A percentile compares a stretch with the other conserved stretches of the same genome.
Conservation (phyloP, 805 yeast species). For the Sugiyamaella marilandica region DNA sequence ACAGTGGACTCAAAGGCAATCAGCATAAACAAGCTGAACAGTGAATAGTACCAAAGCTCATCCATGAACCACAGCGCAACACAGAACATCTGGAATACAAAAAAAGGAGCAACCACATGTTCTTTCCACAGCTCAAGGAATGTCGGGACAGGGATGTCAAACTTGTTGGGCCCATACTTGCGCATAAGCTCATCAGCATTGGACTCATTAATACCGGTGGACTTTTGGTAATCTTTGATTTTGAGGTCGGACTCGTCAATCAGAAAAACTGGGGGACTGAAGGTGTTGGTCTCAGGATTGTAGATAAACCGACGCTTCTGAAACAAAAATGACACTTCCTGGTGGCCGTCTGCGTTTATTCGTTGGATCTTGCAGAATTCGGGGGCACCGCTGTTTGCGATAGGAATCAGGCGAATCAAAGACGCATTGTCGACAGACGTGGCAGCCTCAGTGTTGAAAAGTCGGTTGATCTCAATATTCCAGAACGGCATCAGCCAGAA, state of each 20-base stretch:
- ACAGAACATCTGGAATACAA: slow-evolving; percentile 93
- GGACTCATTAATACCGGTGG: slow-evolving; percentile 43
- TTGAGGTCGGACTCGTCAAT: slow-evolving; percentile 57
- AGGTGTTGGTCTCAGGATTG: slow-evolving; percentile 47
- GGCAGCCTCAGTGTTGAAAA: slow-evolving; percentile 62
- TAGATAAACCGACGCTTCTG: slow-evolving; percentile 89
- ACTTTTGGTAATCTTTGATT: slow-evolving; percentile 50
- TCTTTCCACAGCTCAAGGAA: slow-evolving; percentile 88
- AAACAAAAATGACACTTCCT: slow-evolving; percentile 69
- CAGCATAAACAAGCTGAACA: slow-evolving; percentile 87
- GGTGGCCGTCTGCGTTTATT: slow-evolving; percentile 49
- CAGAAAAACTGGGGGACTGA: slow-evolving; percentile 75
- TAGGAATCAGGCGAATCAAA: slow-evolving; percentile 71
- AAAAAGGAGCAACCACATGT: slow-evolving; percentile 97
- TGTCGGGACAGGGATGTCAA: slow-evolving; percentile 94
- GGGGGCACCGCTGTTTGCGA: slow-evolving; percentile 80
- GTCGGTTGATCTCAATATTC: slow-evolving; percentile 67
- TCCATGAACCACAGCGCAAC: slow-evolving; percentile 95
- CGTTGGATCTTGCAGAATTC: slow-evolving; percentile 65
- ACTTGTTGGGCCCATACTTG: slow-evolving; percentile 76
- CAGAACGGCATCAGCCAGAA: slow-evolving; percentile 91
- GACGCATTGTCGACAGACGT: slow-evolving; percentile 56
- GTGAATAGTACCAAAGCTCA: slow-evolving; percentile 92
- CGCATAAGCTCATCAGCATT: slow-evolving; percentile 41
- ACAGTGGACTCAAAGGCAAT: slow-evolving; percentile 90